These are phyloP conservation scores for Magnaporthiopsis poae DNA, from an alignment of 2,329 filamentous ascomycete genomes.

Conservation along the genomic window DNA sequence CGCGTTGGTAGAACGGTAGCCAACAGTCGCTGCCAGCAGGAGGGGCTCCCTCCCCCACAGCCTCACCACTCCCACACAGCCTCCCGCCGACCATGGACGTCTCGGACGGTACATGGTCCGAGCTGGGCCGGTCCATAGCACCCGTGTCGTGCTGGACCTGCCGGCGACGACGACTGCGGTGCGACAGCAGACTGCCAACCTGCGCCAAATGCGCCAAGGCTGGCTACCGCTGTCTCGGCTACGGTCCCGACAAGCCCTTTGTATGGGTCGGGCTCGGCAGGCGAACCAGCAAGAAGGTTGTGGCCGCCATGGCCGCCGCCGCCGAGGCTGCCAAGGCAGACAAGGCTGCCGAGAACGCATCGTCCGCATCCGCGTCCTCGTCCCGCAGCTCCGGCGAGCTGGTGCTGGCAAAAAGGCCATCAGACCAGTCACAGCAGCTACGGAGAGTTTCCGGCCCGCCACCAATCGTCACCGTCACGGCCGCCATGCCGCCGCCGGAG, in stretches of 20 bases:
- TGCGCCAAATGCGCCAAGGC: slow-evolving; percentile 11
- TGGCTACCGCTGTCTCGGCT: slow-evolving; percentile 9
- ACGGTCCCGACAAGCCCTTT: slow-evolving; percentile 9
- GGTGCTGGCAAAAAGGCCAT: background rate
- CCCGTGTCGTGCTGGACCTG: slow-evolving; percentile 11
- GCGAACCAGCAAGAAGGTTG: slow-evolving; percentile 9
- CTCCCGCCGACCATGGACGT: background rate
- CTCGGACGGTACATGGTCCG: slow-evolving; percentile 4
- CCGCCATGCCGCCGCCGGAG: background rate
- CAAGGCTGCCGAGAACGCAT: background rate
- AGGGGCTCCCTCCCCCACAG: background rate
- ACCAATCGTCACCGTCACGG: background rate
- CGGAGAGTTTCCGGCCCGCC: background rate
- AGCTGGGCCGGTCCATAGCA: slow-evolving; percentile 3
- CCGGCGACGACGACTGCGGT: slow-evolving; percentile 11
- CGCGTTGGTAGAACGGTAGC: no score
- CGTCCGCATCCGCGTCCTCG: background rate
- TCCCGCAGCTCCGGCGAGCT: background rate
- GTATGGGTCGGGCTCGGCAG: slow-evolving; percentile 10
- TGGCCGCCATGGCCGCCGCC: slow-evolving; percentile 6
- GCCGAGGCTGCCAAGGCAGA: background rate
- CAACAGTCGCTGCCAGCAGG: background rate
- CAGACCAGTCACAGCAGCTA: background rate
- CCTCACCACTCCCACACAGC: background rate
- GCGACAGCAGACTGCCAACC: slow-evolving; percentile 10